Evolutionary conservation across 1,139 yeast species (phyloP), one percentile per base, ranked within the genome.

Genomic region (Lodderomyces elongisporus): DNA sequence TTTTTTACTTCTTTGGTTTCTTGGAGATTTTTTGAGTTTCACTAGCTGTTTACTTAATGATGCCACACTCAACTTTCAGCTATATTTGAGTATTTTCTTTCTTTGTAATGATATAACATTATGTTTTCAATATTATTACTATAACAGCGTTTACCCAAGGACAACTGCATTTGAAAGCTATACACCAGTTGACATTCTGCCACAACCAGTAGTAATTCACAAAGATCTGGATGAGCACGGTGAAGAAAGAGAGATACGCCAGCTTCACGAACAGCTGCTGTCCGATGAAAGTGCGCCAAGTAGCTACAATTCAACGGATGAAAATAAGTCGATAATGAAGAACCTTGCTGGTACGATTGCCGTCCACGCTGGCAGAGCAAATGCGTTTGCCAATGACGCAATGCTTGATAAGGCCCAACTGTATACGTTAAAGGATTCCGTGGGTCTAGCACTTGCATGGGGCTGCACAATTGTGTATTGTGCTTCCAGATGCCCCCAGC

Each of bases 21-120:
- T 77, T 42, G 98, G 97, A 4, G 98, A 91, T 53, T 66, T 83
- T 17, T 66, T 91, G 9, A 85, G 91, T 40, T 70, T 89, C 36
- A 53, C 80, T 6, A 94, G 96, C 28, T 88, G 96, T 46, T 47
- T 87, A 12, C 52, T 88, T 36, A 89, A 93, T 14, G 70, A 75
- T 25, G 94, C 83, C 9, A 70, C 64, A 41, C 62, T 91, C 47
- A 66, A 74, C 36, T 89, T 91, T 56, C 97, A 89, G 54, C 63
- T 83, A 2, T 62, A 81, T 22, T 63, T 89, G 32, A 85, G 95
- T 20, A 46, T 76, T 5, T 91, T 87, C 57, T 88, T 87, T 52
- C 59, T 88, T 34, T 58, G 71, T 36, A 84, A 87, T 47, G 97
- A 89, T 53, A 39, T 73, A 8, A 64, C 85, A 6, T 63, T 89